phyloP scores from a whole-genome alignment of 169 alveolate genomes.

The Eimeria sp. region DNA sequence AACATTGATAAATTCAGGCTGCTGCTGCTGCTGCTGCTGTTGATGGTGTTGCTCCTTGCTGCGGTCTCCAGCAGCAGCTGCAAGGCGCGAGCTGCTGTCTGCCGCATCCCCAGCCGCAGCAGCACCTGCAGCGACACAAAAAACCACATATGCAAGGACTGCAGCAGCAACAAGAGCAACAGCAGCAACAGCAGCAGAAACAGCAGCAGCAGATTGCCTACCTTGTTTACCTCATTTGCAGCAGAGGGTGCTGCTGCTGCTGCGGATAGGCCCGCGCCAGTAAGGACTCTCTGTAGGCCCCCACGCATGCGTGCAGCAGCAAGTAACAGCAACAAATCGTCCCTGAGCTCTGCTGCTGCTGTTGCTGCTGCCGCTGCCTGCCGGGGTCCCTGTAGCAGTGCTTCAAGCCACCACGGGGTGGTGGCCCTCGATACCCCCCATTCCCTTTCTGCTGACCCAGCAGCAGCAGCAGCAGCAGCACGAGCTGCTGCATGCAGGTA shows the following conservation, averaged over 20 bases:
- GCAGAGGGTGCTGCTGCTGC: conserved; percentile 8
- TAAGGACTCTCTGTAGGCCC: background rate
- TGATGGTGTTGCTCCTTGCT: conserved; percentile 46
- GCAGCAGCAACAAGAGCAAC: conserved; percentile 48
- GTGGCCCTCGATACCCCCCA: background rate
- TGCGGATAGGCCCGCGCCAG: background rate
- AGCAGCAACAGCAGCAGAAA: conserved; percentile 23
- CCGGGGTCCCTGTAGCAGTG: conserved; percentile 22
- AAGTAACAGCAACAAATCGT: conserved; percentile 53
- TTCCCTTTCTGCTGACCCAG: background rate
- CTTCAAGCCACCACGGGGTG: conserved; percentile 31
- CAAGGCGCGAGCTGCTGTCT: background rate
- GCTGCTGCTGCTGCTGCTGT: conserved; percentile 62
- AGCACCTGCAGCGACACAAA: conserved; percentile 37
- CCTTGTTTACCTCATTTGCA: conserved; percentile 35
- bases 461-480: conserved; percentile 65
- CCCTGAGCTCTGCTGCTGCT: conserved; percentile 55
- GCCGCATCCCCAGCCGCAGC: conserved; percentile 52
- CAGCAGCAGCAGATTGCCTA: background rate
- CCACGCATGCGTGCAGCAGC: conserved; percentile 37
- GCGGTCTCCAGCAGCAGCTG: conserved; percentile 61
- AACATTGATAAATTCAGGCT: background rate
- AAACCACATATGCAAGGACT: background rate
- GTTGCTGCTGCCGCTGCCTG: conserved; percentile 3
- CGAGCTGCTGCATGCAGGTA: conserved; percentile 74